Base-by-base conservation (phyloP, 139 green algal genomes). In the Chlorella sp. region DNA sequence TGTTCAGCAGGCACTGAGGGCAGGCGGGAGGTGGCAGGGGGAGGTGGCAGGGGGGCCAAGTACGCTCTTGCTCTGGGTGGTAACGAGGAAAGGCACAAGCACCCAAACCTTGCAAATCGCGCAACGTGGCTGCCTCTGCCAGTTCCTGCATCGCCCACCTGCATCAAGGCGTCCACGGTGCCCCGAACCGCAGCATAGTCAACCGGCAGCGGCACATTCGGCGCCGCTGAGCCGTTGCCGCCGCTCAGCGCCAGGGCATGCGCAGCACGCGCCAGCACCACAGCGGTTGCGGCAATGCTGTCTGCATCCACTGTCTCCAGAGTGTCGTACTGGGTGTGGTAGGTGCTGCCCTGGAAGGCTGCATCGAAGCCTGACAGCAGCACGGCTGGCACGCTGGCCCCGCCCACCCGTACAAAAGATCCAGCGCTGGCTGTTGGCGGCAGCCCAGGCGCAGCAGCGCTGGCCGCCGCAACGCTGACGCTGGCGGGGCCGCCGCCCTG, bases 361-460 rank as follows among this genome's bases (percentile, higher is more conserved):
- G 57, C 11, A 55, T 96, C 89, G 64, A 92, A 96, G 65, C 96
- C 95, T 0, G 88, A 38, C 26, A 98, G 60, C 28, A 95, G 81
- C 18, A 92, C 78, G 0, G 91, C 94, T 16, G 41, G 63, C n/a
- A 74, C 64, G n/a, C 30, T 32, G 78, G 63, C 41, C 1, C 18
- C n/a, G 0, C n/a, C 91, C 25, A 89, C 82, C 0, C 92, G 69
- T 55, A 96, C 89, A 85, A 96, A 97, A 15, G 88, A 91, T 47
- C 90, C 91, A 3, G 96, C 88, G 0, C 92, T 94, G 36, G 92
- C 93, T 15, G 74, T 81, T 17, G 95, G 95, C 32, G 95, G 95
- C 9, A 98, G 84, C 76, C 94, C 94, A 0, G 93, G 91, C 51
- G 85, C 88, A 26, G 34, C 47, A 15, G 51, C 60, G 4, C 60